Base-by-base conservation (phyloP, 495 filamentous ascomycete species). In the Penicillium dipodomyicola region DNA sequence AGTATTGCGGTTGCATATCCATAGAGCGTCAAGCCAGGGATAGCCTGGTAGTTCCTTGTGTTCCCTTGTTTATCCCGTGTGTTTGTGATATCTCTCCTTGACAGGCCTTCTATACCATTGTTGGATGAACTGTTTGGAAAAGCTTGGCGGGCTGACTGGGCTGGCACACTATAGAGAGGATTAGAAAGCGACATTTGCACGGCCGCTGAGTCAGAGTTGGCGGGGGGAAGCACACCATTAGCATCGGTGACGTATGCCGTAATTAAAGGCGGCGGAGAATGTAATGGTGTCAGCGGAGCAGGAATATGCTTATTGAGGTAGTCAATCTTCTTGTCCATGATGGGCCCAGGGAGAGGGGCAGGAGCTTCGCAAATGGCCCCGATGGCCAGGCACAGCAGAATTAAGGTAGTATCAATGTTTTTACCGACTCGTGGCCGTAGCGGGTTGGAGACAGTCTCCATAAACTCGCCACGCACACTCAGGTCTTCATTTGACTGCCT, bases 1-100 rank as follows among this genome's bases (percentile, higher is more conserved):
- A 97, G 74, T n/a, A 97, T 96, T 60, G 89, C 86, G 4, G 87
- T 87, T 2, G 92, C 94, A 58, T 89, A 84, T 14, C 86, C 87
- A 71, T 91, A 97, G 65, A 96, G 95, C n/a, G 90, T 86, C 54
- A 97, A 72, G 0, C 94, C 94, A 1, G 94, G 93, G 56, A 97
- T 87, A 5, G 87, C 80, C 65, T 96, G 91, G 17, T 92, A 69
- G 65, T 98, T 96, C 51, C 83, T 78, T 43, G 68, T 54, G 33
- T 60, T 50, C 11, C 71, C 62, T 22, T 40, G 55, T 11, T 52
- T 41, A 37, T 65, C 49, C 11, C 42, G n/a, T 11, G 39, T 32
- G 19, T 51, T 22, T 20, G 60, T 51, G 1, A 61, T 40, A 33
- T 59, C 33, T n/a, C 63, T 65, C 15, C 56, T 59, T 20, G 58